Evolutionary conservation across 108 stramenopile genomes (phyloP), one percentile per base, ranked within the genome.

Genomic region (Nannochloropsis gaditana): DNA sequence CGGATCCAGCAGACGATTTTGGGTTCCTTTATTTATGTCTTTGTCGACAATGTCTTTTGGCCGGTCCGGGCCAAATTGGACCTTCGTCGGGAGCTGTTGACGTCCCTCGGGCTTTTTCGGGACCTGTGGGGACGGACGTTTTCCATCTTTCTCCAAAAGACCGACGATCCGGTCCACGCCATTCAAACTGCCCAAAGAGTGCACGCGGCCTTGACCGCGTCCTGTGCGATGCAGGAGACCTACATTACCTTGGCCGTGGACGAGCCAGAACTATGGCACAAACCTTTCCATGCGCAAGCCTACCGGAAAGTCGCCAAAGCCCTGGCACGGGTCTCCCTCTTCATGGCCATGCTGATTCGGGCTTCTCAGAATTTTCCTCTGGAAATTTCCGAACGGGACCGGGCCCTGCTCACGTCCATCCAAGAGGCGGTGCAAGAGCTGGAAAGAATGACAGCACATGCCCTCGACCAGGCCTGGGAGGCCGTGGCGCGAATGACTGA

Each of bases 321-420:
- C n/a, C n/a, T 73, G n/a, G 15, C 59, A n/a, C 4, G n/a, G 59
- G 59, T 73, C n/a, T 73, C 59, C 59, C 8, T 73, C 19, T 73
- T 73, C n/a, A 73, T 73, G 59, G 59, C 59, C 59, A 73, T 73
- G 59, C n/a, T 73, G 59, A n/a, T 73, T n/a, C 59, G 59, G n/a
- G 15, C 59, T 3, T 73, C 59, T n/a, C 15, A n/a, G 8, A 8
- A 15, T n/a, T 73, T 73, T n/a, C 59, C 59, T n/a, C 59, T 73
- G 19, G 59, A 73, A 73, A n/a, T 73, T n/a, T 15, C 15, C 15
- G 59, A 73, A n/a, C 59, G 59, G 59, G 59, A 73, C 59, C 2
- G 59, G 15, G 59, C 59, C 59, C 15, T 73, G 59, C 59, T 73
- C 15, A 73, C 19, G 19, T n/a, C 19, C 59, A 73, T 73, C n/a